Evolutionary conservation across 345 rosid genomes (phyloP), one percentile per base, ranked within the genome.

Genomic region (Boechera stricta): DNA sequence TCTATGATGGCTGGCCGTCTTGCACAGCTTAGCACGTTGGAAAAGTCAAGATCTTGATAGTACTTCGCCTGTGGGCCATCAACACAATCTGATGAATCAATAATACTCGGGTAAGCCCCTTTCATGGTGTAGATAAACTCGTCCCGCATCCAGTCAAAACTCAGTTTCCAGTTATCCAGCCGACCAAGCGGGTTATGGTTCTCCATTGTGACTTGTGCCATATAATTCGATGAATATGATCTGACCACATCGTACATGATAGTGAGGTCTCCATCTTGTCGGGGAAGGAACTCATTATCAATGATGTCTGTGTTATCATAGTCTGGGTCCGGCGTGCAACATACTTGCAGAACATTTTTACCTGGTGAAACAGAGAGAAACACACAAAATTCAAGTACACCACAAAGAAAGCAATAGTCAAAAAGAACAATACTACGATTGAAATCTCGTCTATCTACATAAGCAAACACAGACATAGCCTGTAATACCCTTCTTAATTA

Each of bases 81-180:
- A 47, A 95, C 70, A 80, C 99, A 95, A 28, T 77, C 88, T 0
- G 90, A 67, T 11, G 99, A 85, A 76, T 92, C 99, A 49, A 91
- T 91, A 41, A 84, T 56, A 51, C 62, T 76, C 5, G 99, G 97
- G 83, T 92, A 95, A 80, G 98, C 98, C 5, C 99, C 99, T 77
- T 84, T 92, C 87, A 90, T 90, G 16, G 87, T 11, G 72, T 79
- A 69, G 75, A 95, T 91, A 65, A 95, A 95, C 78, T 95, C 99
- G 11, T 86, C 90, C 3, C 66, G 74, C 97, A 84, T 91, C 99
- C 99, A 95, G 69, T 92, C 94, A 86, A 91, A 95, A 81, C 97
- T 95, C 67, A 95, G 78, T 60, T 89, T 84, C 99, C 99, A 95
- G 80, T 92, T 86, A 78, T 90, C 99, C 3, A 95, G 86, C 45